Conservation (phyloP, 2,329 filamentous ascomycete genomes). For the Colletotrichum sp. region DNA sequence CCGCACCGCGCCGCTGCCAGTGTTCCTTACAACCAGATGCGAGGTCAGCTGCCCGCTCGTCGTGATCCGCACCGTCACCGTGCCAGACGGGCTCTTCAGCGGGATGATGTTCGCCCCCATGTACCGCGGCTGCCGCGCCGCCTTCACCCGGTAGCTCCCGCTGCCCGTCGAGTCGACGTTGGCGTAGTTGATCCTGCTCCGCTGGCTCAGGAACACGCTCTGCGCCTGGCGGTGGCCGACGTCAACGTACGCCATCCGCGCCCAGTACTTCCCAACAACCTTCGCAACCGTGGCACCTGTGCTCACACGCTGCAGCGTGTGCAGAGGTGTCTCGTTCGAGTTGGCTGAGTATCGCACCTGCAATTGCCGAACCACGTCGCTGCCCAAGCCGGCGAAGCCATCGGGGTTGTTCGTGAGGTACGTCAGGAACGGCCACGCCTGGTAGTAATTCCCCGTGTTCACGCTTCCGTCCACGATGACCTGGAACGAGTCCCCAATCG, state of each 20-base stretch:
- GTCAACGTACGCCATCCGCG: constrained; percentile 56
- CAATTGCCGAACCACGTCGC: constrained; percentile 44
- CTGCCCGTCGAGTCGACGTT: constrained; percentile 41
- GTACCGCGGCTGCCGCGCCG: constrained; percentile 46
- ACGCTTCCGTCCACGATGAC: constrained; percentile 50
- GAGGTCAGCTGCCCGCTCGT: constrained; percentile 41
- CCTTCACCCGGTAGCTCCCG: constrained; percentile 43
- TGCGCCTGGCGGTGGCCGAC: constrained; percentile 49
- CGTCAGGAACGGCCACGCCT: constrained; percentile 54
- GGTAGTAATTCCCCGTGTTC: constrained; percentile 51
- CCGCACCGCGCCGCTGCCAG: constrained; percentile 32
- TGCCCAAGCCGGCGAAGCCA: constrained; percentile 42
- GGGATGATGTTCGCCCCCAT: constrained; percentile 56
- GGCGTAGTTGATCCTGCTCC: constrained; percentile 41
- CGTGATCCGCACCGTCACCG: constrained; percentile 35
- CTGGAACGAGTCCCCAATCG: constrained; percentile 50
- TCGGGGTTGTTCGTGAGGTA: constrained; percentile 55
- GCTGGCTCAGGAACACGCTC: constrained; percentile 38
- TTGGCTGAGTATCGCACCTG: constrained; percentile 45
- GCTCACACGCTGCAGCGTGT: constrained; percentile 46
- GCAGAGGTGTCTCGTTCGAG: constrained; percentile 55
- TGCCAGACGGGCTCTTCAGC: constrained; percentile 37
- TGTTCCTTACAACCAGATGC: constrained; percentile 40
- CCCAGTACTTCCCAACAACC: constrained; percentile 56
- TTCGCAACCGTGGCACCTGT: constrained; percentile 35